Percentiles rank a stretch among this genome's conserved stretches.
Evolutionary conservation across 2,329 filamentous ascomycete genomes (phyloP).

Genomic region (Epichloe hybrida): DNA sequence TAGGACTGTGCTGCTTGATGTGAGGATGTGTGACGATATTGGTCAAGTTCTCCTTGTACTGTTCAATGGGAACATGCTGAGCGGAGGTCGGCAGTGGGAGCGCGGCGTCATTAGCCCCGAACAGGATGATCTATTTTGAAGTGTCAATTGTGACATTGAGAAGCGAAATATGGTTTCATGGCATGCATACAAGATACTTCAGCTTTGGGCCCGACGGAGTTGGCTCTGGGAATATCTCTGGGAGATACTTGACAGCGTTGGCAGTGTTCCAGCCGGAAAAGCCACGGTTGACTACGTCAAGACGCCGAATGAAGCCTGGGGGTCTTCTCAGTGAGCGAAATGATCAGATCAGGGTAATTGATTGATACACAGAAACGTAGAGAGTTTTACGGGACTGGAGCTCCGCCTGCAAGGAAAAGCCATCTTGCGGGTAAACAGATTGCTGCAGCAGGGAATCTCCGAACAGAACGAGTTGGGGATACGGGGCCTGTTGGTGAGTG

Average conservation of each 20-base stretch:
- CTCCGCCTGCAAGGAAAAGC: constrained; percentile 62
- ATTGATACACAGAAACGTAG: too few relatives aligned
- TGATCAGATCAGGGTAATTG: neutral
- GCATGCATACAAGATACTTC: constrained; percentile 48
- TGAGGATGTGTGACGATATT: constrained; percentile 59
- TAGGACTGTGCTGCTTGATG: constrained; percentile 55
- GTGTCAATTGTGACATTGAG: neutral
- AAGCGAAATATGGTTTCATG: neutral
- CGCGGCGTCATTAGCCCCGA: constrained; percentile 84
- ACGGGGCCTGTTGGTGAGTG: constrained; percentile 20
- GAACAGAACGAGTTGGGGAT: constrained; percentile 69
- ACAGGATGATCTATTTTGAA: constrained; percentile 50
- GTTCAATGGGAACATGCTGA: constrained; percentile 67
- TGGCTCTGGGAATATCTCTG: constrained; percentile 57
- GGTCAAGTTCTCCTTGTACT: constrained; percentile 60
- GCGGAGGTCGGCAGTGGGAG: constrained; percentile 45
- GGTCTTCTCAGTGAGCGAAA: neutral
- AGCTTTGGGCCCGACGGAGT: constrained; percentile 43
- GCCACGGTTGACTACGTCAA: constrained; percentile 83
- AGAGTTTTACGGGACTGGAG: constrained; percentile 50
- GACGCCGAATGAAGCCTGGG: constrained; percentile 57
- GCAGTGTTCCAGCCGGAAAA: constrained; percentile 75
- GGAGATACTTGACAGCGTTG: constrained; percentile 56
- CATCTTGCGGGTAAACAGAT: constrained; percentile 44
- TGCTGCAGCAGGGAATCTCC: constrained; percentile 81